phyloP scores from a whole-genome alignment of 1,284 basidiomycete genomes.

The Papiliotrema fonsecae region DNA sequence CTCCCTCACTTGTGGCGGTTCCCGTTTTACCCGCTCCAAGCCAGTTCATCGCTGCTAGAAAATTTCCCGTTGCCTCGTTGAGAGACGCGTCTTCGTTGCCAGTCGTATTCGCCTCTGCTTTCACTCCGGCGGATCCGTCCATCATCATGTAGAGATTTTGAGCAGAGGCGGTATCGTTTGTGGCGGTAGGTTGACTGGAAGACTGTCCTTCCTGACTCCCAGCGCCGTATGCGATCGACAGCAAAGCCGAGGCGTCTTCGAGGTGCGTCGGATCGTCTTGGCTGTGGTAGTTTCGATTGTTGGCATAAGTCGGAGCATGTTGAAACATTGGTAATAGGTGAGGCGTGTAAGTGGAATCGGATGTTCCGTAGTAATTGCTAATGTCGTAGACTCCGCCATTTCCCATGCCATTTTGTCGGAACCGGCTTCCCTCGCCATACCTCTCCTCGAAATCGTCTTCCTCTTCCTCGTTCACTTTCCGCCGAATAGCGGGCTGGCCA shows the following conservation, averaged over 20 bases:
- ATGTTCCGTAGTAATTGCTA: constrained; percentile 23
- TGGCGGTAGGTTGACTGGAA: not conserved
- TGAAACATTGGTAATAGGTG: constrained; percentile 41
- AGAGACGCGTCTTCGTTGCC: constrained; percentile 6
- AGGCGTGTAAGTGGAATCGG: constrained; percentile 32
- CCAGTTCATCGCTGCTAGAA: constrained; percentile 43
- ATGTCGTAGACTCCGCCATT: constrained; percentile 35
- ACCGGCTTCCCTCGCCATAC: constrained; percentile 26
- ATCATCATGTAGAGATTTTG: constrained; percentile 6
- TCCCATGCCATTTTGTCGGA: constrained; percentile 33
- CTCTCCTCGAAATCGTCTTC: constrained; percentile 33
- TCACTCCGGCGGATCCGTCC: not conserved
- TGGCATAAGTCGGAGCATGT: constrained; percentile 8
- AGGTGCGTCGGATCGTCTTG: constrained; percentile 40
- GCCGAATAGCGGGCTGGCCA: constrained; percentile 8
- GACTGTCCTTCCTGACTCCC: constrained; percentile 8
- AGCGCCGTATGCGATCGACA: constrained; percentile 47
- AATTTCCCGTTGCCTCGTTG: constrained; percentile 33
- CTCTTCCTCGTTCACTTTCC: constrained; percentile 13
- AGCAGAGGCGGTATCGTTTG: not conserved
- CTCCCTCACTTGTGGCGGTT: constrained; percentile 8
- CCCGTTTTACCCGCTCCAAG: constrained; percentile 16
- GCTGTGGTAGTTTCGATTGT: constrained; percentile 23
- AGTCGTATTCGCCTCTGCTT: not conserved
- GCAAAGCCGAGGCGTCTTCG: constrained; percentile 45